Evolutionary conservation across 2,329 filamentous ascomycete species (phyloP), one percentile per base, ranked within the genome.

Genomic region (Metarhizium guizhouense): DNA sequence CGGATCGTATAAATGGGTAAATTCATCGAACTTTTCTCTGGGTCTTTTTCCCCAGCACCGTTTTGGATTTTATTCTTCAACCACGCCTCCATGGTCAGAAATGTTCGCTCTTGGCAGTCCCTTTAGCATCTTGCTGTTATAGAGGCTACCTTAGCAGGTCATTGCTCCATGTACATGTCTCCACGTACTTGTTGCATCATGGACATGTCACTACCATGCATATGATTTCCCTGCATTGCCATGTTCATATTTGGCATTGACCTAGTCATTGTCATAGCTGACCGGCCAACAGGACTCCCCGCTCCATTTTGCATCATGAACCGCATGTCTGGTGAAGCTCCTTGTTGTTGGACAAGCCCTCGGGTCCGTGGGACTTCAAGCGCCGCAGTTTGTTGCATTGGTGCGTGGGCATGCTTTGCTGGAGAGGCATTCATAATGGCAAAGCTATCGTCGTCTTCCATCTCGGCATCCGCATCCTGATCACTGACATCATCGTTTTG

Each of bases 371-470:
- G 67, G 16, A 77, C 72, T 16, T 78, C 75, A 13, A 79, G 69
- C 4, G 72, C 68, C 11, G 68, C 64, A 38, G 74, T 72, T 47
- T 71, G 68, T 54, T 74, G 74, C 55, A 74, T 65, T 16, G 70
- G 65, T 20, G 70, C 66, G 7, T 69, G 67, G 5, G 67, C 55
- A 6, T 68, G 60, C 56, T 76, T 74, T 6, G 68, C 61, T 4
- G 71, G 65, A 30, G 73, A 72, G 3, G 72, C 65, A 52, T 70
- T 72, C 64, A 81, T 76, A 54, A 80, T 76, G 7, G 77, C 73
- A 57, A 79, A 82, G 54, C 72, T 75, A 49, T 81, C 79, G 53
- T 80, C 79, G 42, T 83, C 81, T 49, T 84, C 81, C 81, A 84
- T 84, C 56, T 78, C 76, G 8, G 72, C 71, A 54, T 74, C 72